phyloP scores from a whole-genome alignment of 768 basidiomycete species.

The Auricularia sp. region DNA sequence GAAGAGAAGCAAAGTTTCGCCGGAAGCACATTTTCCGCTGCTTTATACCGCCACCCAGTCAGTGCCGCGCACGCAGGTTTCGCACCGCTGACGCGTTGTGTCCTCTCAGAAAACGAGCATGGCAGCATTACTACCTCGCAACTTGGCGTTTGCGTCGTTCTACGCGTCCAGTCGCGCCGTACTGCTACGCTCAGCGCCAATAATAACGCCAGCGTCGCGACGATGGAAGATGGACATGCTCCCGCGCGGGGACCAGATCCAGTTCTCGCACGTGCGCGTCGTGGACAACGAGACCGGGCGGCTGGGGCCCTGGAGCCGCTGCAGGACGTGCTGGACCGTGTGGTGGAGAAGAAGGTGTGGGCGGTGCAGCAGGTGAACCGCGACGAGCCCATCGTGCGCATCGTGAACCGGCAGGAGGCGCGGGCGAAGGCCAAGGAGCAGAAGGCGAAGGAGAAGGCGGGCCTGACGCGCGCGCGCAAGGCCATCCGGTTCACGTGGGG shows the following conservation, averaged over 20 bases:
- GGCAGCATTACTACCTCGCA: neutral
- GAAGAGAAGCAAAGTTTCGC: neutral
- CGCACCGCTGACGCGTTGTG: neutral
- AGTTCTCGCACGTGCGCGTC: constrained; percentile 32
- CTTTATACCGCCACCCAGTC: neutral
- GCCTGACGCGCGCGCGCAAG: constrained; percentile 34
- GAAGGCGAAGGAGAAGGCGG: constrained; percentile 28
- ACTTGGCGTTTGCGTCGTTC: neutral
- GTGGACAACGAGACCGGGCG: constrained; percentile 36
- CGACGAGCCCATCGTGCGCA: constrained; percentile 51
- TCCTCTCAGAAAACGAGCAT: neutral
- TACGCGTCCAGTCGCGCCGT: neutral
- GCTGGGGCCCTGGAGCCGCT: constrained; percentile 31
- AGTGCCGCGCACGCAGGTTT: neutral
- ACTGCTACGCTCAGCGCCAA: neutral
- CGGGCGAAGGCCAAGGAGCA: constrained; percentile 29
- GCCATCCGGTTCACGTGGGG: constrained; percentile 69
- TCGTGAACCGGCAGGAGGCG: constrained; percentile 38
- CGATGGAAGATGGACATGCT: neutral
- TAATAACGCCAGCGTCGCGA: neutral
- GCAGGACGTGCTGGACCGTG: constrained; percentile 32
- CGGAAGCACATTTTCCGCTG: neutral
- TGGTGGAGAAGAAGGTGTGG: constrained; percentile 33
- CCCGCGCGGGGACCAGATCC: constrained; percentile 33
- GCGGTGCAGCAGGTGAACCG: constrained; percentile 45